phyloP scores from a whole-genome alignment of 2,329 filamentous ascomycete genomes.

The Botrytis galanthina region DNA sequence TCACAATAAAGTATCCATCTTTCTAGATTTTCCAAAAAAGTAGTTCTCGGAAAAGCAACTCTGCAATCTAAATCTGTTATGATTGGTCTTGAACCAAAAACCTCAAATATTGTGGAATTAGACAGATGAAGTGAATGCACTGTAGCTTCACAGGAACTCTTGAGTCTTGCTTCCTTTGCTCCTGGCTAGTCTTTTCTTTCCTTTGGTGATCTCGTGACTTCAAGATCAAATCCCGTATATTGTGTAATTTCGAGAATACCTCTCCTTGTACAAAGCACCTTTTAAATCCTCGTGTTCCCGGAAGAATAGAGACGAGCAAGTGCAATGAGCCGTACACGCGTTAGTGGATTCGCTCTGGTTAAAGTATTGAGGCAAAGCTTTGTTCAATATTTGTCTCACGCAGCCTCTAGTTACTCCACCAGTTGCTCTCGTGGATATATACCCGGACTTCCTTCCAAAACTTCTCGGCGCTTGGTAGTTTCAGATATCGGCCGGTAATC shows the following conservation, averaged over 20 bases:
- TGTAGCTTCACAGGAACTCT: background rate
- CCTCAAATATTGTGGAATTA: background rate
- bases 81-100: background rate
- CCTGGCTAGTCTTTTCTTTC: background rate
- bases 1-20: constrained; percentile 22
- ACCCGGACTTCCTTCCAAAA: background rate
- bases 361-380: background rate
- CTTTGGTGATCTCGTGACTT: background rate
- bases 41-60: background rate
- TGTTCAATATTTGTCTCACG: background rate
- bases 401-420: background rate
- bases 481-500: background rate
- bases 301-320: background rate
- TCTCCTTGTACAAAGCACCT: background rate
- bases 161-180: background rate
- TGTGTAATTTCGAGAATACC: background rate
- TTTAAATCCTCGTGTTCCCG: background rate
- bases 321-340: background rate
- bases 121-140: background rate
- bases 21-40: background rate
- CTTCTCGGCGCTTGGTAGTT: background rate
- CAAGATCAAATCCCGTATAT: background rate
- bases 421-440: background rate
- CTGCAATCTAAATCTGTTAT: too few species aligned
- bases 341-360: background rate